Conservation (phyloP, 2,329 filamentous ascomycete species). For the Pestalotiopsis sp. region DNA sequence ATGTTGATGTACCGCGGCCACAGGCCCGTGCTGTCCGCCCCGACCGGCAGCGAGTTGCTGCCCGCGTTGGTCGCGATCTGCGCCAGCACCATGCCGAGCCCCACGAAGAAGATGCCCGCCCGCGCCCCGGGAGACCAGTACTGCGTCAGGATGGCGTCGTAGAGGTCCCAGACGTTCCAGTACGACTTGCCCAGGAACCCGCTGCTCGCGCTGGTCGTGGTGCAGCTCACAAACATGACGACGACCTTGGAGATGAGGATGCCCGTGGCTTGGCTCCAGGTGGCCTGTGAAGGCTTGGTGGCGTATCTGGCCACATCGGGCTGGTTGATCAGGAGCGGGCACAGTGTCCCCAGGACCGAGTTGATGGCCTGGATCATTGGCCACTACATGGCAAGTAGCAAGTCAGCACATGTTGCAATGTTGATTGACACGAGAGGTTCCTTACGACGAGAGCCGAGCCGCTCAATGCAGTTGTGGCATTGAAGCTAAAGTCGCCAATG, state of each 20-base stretch:
- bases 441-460: slow-evolving; percentile 26
- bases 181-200: slow-evolving; percentile 32
- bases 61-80: slow-evolving; percentile 45
- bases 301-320: slow-evolving; percentile 44
- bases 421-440: background rate
- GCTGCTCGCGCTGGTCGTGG: slow-evolving; percentile 38
- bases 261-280: slow-evolving; percentile 34
- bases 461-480: slow-evolving; percentile 11
- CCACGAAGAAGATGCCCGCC: slow-evolving; percentile 36
- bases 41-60: slow-evolving; percentile 42
- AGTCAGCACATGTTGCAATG: background rate
- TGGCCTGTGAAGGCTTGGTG: slow-evolving; percentile 24
- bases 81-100: slow-evolving; percentile 31
- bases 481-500: slow-evolving; percentile 20
- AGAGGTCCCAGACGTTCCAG: slow-evolving; percentile 43
- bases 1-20: slow-evolving; percentile 46
- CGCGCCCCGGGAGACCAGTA: slow-evolving; percentile 40
- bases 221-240: slow-evolving; percentile 42
- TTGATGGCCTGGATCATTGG: slow-evolving; percentile 43
- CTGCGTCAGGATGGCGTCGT: slow-evolving; percentile 38
- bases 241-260: slow-evolving; percentile 40
- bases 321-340: slow-evolving; percentile 37
- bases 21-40: slow-evolving; percentile 42
- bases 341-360: slow-evolving; percentile 41
- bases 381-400: slow-evolving; percentile 24